phyloP scores from a whole-genome alignment of 1,284 basidiomycete species.

The Trametes versicolor region DNA sequence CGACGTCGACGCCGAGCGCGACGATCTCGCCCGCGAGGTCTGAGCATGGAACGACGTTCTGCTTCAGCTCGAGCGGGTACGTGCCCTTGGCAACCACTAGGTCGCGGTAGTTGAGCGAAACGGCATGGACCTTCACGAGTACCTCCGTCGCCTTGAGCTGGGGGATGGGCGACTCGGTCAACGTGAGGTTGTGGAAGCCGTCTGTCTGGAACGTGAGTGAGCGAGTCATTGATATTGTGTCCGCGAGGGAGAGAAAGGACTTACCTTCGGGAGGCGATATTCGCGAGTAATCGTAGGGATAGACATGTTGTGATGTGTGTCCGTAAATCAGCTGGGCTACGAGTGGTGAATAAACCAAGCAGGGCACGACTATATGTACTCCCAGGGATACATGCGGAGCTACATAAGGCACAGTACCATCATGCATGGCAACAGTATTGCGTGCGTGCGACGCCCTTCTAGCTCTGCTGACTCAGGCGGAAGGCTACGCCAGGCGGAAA shows the following conservation, averaged over 20 bases:
- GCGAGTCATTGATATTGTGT: not conserved
- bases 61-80: constrained; percentile 44
- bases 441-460: too few species aligned
- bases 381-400: not conserved
- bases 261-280: constrained; percentile 44
- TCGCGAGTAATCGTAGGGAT: constrained; percentile 45
- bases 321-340: not conserved
- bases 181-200: constrained; percentile 45
- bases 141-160: constrained; percentile 52
- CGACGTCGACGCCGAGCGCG: constrained; percentile 61
- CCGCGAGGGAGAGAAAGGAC: not conserved
- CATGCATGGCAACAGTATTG: too few species aligned
- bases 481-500: too few species aligned
- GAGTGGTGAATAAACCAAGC: not conserved
- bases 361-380: too few species aligned
- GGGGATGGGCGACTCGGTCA: constrained; percentile 45
- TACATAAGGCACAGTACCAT: not conserved
- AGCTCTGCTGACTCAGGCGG: too few species aligned
- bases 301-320: constrained; percentile 30
- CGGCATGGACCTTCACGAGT: constrained; percentile 60
- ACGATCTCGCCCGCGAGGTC: constrained; percentile 72
- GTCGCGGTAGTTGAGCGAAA: constrained; percentile 62
- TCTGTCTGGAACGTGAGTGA: constrained; percentile 34
- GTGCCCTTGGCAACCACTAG: constrained; percentile 48
- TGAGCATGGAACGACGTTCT: constrained; percentile 61